Percentiles rank a stretch among this genome's conserved stretches.
These are phyloP conservation scores for Lasiosphaeria miniovina DNA, from an alignment of 495 filamentous ascomycete species.

Conservation along the genomic window DNA sequence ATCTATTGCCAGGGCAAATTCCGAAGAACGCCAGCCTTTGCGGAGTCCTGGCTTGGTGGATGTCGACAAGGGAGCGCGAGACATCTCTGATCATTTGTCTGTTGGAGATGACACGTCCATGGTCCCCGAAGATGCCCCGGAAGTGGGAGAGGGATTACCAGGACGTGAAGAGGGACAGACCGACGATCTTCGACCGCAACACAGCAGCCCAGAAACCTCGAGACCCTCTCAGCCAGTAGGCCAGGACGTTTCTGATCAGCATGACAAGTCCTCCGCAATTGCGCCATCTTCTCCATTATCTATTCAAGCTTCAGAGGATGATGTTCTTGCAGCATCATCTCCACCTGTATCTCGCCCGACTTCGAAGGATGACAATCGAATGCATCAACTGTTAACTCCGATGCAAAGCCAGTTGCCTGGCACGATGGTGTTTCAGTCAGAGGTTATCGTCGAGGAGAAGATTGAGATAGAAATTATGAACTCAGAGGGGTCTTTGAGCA, in stretches of 20 bases:
- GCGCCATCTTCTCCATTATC: background rate
- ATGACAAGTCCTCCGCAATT: background rate
- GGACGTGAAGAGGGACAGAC: background rate
- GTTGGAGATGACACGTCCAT: too few species aligned
- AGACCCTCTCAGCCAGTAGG: background rate
- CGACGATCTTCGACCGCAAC: background rate
- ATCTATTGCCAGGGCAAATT: background rate
- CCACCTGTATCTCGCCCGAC: background rate
- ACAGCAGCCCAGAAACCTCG: background rate
- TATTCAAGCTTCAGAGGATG: background rate
- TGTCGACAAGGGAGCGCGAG: too few species aligned
- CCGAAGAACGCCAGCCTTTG: background rate
- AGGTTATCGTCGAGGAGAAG: background rate
- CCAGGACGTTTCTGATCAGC: background rate
- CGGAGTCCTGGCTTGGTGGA: too few species aligned
- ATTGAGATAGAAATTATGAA: background rate
- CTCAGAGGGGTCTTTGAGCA: background rate
- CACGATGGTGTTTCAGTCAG: conserved; percentile 7
- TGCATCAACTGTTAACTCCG: conserved; percentile 6
- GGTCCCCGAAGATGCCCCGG: too few species aligned
- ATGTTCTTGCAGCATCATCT: background rate
- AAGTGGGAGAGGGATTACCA: too few species aligned
- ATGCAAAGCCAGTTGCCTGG: conserved; percentile 11
- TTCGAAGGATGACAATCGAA: background rate
- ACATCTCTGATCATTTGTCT: too few species aligned